Base-by-base conservation (phyloP, 2,329 filamentous ascomycete genomes). In the Colletotrichum truncatum region DNA sequence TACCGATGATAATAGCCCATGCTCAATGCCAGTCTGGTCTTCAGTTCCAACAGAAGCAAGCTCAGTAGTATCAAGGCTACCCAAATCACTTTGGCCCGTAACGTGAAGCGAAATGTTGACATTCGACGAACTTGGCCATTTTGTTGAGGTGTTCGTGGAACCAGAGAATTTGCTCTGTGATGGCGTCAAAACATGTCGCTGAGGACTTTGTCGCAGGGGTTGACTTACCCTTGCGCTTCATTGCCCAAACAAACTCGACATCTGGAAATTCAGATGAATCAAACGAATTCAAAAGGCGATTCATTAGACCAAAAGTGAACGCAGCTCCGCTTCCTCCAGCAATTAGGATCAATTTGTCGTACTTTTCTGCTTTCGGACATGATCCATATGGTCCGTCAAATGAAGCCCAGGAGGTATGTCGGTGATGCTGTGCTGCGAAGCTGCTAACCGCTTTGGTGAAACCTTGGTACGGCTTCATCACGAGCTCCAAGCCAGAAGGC, bases 331-430 rank as follows among this genome's bases (percentile, higher is more conserved):
- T 73, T 1, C 72, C 71, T 1, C 72, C 70, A 6, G 70, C 66
- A n/a, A 73, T 57, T 2, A 73, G 25, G 2, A 73, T 23, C 2
- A 73, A 21, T 16, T 58, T 70, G 2, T 73, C 67, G 23, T 72
- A 73, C 4, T 34, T 41, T 0, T 34, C 9, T 0, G 83, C 80
- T 54, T 85, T 78, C 0, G 84, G 84, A 10, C 84, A 74, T 1
- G 81, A 80, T 11, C 85, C 85, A 56, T 87, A 87, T 0, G 85
- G 83, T 0, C 85, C 84, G 55, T 87, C 84, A 2, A 85, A 75
- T 0, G 84, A 86, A 0, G 80, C 83, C 59, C 73, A 77, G 1
- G 85, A 70, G 10, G 70, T 67, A 5, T 69, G 74, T 0, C 81
- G 81, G 0, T 81, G 80, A 41, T 83, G 76, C 6, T 1, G 6